phyloP scores from a whole-genome alignment of 495 filamentous ascomycete genomes.

The Aspergillus leporis region DNA sequence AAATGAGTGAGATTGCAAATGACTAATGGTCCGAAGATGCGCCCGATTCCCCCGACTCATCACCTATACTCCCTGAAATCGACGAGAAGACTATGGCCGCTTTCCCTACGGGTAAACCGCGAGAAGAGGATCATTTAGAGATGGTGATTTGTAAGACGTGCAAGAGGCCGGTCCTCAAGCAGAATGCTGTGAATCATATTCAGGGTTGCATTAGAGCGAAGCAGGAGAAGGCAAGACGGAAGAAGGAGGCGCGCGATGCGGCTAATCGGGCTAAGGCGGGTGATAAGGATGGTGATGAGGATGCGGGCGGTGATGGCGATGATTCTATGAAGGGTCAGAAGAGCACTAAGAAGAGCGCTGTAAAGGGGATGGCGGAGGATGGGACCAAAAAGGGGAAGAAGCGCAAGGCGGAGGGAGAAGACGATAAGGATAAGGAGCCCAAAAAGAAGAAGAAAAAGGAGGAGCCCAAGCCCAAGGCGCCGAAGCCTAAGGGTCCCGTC shows the following conservation, averaged over 20 bases:
- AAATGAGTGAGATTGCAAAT: neutral
- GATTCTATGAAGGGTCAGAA: constrained; percentile 53
- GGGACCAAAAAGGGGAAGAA: constrained; percentile 82
- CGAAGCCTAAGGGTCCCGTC: constrained; percentile 92
- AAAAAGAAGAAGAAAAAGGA: constrained; percentile 97
- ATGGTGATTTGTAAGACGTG: constrained; percentile 79
- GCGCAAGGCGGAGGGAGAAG: constrained; percentile 82
- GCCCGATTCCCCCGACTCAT: constrained; percentile 42
- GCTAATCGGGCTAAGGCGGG: constrained; percentile 62
- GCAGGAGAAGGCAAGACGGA: constrained; percentile 76
- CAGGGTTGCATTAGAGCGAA: constrained; percentile 72
- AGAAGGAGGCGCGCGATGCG: constrained; percentile 70
- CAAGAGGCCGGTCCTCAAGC: constrained; percentile 69
- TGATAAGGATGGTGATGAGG: constrained; percentile 52
- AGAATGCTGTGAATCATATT: constrained; percentile 63
- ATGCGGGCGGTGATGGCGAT: constrained; percentile 36
- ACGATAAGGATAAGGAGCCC: constrained; percentile 64
- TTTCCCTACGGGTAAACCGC: constrained; percentile 73
- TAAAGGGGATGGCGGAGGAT: constrained; percentile 60
- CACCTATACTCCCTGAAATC: constrained; percentile 69
- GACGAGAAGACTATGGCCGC: constrained; percentile 66
- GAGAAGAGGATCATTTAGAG: constrained; percentile 63
- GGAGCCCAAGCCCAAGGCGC: constrained; percentile 76
- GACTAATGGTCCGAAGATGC: constrained; percentile 14
- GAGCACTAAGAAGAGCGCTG: constrained; percentile 71